Percentiles rank a stretch among this genome's conserved stretches.
Evolutionary conservation across 352 stramenopile species (phyloP).

Genomic region (Phytophthora crassamura): DNA sequence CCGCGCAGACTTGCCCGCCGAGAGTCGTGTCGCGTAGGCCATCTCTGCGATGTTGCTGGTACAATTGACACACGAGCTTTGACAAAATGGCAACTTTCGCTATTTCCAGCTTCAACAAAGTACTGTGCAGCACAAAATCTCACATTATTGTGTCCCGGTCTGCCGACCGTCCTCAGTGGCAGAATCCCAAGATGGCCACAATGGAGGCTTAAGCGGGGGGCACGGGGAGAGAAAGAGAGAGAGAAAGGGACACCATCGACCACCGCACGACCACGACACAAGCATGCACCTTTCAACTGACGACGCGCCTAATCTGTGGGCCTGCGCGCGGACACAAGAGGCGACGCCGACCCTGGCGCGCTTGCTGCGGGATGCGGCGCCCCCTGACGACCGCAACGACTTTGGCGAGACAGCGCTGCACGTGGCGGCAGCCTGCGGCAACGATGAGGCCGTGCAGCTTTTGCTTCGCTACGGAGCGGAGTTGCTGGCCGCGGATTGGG

Average conservation of each 20-base stretch:
- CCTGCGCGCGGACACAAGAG: slow-evolving; percentile 23
- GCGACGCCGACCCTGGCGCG: slow-evolving; percentile 11
- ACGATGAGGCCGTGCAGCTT: slow-evolving; percentile 59
- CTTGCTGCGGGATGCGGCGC: slow-evolving; percentile 35
- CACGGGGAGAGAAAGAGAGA: not conserved
- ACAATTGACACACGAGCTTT: too few species aligned
- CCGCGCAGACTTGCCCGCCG: slow-evolving; percentile 2
- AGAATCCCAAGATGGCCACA: slow-evolving; percentile 28
- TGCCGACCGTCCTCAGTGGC: slow-evolving; percentile 2
- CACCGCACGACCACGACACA: slow-evolving; percentile 8
- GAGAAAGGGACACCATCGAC: slow-evolving; percentile 3
- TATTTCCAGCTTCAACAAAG: slow-evolving; percentile 18
- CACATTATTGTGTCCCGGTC: slow-evolving; percentile 15
- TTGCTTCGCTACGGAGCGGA: slow-evolving; percentile 65
- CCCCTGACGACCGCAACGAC: slow-evolving; percentile 71
- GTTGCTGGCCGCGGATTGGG: slow-evolving; percentile 63
- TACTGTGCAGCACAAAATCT: not conserved
- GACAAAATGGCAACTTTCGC: not conserved
- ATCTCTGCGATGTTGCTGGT: not conserved
- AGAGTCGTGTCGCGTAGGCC: slow-evolving; percentile 1
- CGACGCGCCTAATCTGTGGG: slow-evolving; percentile 36
- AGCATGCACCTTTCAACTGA: slow-evolving; percentile 20
- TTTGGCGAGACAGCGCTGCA: slow-evolving; percentile 81
- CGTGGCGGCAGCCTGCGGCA: slow-evolving; percentile 60
- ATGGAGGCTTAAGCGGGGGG: slow-evolving; percentile 20